A percentile compares a stretch with the other conserved stretches of the same genome.
phyloP scores from a whole-genome alignment of 306 rosid species.

The Coriaria nepalensis region DNA sequence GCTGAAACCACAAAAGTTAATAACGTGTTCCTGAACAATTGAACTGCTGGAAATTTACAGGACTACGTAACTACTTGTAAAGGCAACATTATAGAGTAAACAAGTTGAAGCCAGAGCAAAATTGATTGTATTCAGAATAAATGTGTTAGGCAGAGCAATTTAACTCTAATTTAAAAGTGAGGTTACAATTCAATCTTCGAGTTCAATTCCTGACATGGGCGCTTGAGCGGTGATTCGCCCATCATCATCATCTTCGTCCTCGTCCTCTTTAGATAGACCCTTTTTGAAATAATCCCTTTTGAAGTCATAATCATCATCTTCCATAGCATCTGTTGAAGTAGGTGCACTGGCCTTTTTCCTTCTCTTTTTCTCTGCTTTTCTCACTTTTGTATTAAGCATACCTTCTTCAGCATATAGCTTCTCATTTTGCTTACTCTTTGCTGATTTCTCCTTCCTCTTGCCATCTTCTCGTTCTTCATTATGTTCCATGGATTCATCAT shows the following conservation, averaged over 20 bases:
- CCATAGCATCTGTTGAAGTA: slow-evolving; percentile 39
- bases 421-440: slow-evolving; percentile 54
- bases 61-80: too few species aligned
- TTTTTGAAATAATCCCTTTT: slow-evolving; percentile 60
- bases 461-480: slow-evolving; percentile 21
- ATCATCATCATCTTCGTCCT: too few species aligned
- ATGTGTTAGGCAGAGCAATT: too few species aligned
- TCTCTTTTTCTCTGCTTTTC: slow-evolving; percentile 71
- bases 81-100: too few species aligned
- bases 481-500: slow-evolving; percentile 31
- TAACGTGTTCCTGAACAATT: too few species aligned
- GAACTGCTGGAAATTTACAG: too few species aligned
- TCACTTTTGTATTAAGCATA: slow-evolving; percentile 58
- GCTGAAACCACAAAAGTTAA: too few species aligned
- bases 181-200: neutral
- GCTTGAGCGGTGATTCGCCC: neutral
- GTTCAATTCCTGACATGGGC: neutral
- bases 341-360: slow-evolving; percentile 46
- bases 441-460: slow-evolving; percentile 36
- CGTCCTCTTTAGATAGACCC: slow-evolving; percentile 2
- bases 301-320: slow-evolving; percentile 73
- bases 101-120: too few species aligned
- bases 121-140: too few species aligned
- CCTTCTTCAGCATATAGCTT: slow-evolving; percentile 68
- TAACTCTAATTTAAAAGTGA: too few species aligned